Conservation (phyloP, 441 rosid species). For the Mallotus repandus region DNA sequence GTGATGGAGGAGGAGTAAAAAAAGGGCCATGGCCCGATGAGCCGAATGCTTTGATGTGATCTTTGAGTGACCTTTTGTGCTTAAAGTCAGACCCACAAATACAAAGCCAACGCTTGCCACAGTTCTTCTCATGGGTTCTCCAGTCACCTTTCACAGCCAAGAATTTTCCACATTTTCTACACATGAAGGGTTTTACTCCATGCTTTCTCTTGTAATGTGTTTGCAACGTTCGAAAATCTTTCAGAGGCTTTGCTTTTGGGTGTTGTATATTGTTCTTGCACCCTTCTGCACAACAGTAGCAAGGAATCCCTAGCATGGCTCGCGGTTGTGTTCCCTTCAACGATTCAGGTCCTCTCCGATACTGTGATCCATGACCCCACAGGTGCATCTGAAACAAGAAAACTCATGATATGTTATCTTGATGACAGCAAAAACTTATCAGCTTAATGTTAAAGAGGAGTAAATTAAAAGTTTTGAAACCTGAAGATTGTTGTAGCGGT, state of each 20-base stretch:
- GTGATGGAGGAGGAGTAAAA: slow-evolving; percentile 21
- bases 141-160: slow-evolving; percentile 87
- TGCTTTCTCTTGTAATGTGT: slow-evolving; percentile 89
- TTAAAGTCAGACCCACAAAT: slow-evolving; percentile 81
- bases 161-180: slow-evolving; percentile 73
- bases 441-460: background rate
- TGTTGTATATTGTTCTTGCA: slow-evolving; percentile 78
- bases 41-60: slow-evolving; percentile 76
- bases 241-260: slow-evolving; percentile 72
- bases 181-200: slow-evolving; percentile 57
- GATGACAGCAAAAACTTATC: background rate
- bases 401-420: background rate
- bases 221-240: slow-evolving; percentile 76
- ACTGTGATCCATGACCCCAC: slow-evolving; percentile 95
- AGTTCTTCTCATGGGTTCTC: slow-evolving; percentile 89
- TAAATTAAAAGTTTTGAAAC: slow-evolving; percentile 26
- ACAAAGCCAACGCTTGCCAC: slow-evolving; percentile 92
- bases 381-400: slow-evolving; percentile 60
- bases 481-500: slow-evolving; percentile 91
- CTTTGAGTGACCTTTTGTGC: slow-evolving; percentile 90
- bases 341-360: slow-evolving; percentile 72
- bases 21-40: slow-evolving; percentile 59
- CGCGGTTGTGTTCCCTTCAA: slow-evolving; percentile 69
- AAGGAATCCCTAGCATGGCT: slow-evolving; percentile 65
- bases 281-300: slow-evolving; percentile 77